A percentile compares a stretch with the other conserved stretches of the same genome.
Conservation (phyloP, 768 basidiomycete genomes). For the Gelatoporia subvermispora region DNA sequence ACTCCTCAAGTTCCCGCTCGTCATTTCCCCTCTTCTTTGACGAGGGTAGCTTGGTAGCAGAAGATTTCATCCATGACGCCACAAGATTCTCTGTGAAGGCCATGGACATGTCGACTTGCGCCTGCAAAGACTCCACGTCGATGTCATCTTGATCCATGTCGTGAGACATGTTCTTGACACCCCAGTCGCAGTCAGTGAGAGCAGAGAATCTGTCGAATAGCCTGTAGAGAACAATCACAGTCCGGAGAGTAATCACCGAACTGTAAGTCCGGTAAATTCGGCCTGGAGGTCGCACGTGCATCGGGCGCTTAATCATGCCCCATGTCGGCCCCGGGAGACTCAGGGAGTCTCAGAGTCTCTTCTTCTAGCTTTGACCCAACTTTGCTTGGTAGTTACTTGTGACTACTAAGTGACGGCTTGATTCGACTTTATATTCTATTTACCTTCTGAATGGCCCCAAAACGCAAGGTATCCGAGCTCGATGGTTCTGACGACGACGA, state of each 20-base stretch:
- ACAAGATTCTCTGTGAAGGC: conserved; percentile 70
- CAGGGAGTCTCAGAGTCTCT: too few species aligned
- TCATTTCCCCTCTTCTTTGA: conserved; percentile 12
- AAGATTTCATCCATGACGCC: conserved; percentile 71
- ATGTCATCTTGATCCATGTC: conserved; percentile 53
- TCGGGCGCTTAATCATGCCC: too few species aligned
- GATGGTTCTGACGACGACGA: conserved; percentile 58
- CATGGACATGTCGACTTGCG: conserved; percentile 80
- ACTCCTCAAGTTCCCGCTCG: conserved; percentile 56
- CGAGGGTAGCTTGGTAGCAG: conserved; percentile 20
- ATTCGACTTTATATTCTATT: background rate
- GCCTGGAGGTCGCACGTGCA: too few species aligned
- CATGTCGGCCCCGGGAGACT: too few species aligned
- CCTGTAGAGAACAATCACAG: background rate
- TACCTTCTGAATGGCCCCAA: conserved; percentile 20
- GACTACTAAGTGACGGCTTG: too few species aligned
- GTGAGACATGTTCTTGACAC: background rate
- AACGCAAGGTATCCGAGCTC: conserved; percentile 51
- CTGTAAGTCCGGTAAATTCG: too few species aligned
- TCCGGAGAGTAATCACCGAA: too few species aligned
- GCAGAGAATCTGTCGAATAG: background rate
- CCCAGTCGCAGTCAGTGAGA: conserved; percentile 19
- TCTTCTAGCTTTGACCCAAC: too few species aligned
- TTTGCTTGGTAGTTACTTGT: too few species aligned
- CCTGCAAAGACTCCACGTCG: conserved; percentile 66